Conservation (phyloP, 345 rosid species). For the Moricandia moricandioides region DNA sequence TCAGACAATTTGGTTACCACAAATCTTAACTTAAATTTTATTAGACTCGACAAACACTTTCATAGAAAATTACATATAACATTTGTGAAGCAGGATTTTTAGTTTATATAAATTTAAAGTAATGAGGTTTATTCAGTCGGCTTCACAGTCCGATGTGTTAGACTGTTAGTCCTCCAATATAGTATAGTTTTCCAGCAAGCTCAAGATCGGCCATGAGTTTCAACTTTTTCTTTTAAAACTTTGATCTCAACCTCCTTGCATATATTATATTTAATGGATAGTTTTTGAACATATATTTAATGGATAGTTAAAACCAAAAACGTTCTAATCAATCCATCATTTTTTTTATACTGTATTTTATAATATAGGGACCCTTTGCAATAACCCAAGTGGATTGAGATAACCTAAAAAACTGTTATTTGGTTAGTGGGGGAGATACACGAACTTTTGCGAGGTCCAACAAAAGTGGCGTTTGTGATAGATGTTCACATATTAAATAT, state of each 20-base stretch:
- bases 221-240: background rate
- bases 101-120: background rate
- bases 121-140: background rate
- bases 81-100: background rate
- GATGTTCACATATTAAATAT: background rate
- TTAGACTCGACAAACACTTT: background rate
- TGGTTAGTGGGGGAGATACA: background rate
- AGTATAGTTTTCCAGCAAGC: background rate
- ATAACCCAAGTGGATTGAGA: background rate
- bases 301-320: background rate
- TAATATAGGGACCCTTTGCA: background rate
- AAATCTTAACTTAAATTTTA: background rate
- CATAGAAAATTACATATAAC: background rate
- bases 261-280: background rate
- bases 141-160: background rate
- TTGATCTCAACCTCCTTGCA: background rate
- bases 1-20: background rate
- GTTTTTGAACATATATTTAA: background rate
- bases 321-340: background rate
- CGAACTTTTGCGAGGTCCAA: background rate
- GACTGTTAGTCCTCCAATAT: background rate
- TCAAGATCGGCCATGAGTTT: background rate
- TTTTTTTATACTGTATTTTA: background rate
- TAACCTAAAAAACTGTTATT: background rate
- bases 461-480: constrained; percentile 6